A percentile compares a stretch with the other conserved stretches of the same genome.
phyloP scores from a whole-genome alignment of 2,329 filamentous ascomycete species.

The Aspergillus sergii region DNA sequence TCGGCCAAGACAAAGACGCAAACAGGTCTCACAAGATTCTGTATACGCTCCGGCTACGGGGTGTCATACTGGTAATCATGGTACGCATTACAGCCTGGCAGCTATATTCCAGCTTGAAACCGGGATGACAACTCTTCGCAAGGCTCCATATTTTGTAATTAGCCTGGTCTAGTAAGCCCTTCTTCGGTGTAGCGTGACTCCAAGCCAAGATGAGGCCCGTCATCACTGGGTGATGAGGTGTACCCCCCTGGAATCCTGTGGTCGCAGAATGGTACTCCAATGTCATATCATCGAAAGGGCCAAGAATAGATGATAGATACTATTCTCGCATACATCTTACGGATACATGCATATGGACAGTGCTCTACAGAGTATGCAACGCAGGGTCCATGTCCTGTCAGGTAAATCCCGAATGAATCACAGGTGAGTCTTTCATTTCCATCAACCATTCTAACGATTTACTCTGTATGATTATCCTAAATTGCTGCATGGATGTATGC shows the following conservation, averaged over 20 bases:
- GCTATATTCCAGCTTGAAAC: not conserved
- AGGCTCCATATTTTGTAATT: not conserved
- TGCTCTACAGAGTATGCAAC: not conserved
- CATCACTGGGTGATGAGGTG: not conserved
- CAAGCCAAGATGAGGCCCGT: not conserved
- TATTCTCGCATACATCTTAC: too few species aligned
- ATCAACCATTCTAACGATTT: too few species aligned
- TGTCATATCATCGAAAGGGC: too few species aligned
- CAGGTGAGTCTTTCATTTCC: not conserved
- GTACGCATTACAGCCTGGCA: not conserved
- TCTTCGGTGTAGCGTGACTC: not conserved
- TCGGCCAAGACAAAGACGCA: not conserved
- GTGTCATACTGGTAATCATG: not conserved
- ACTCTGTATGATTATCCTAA: not conserved
- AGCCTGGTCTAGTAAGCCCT: not conserved
- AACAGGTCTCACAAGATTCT: not conserved
- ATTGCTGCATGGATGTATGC: not conserved
- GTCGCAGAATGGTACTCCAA: too few species aligned
- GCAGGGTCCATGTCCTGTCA: too few species aligned
- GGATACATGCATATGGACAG: too few species aligned
- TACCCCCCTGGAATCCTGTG: not conserved
- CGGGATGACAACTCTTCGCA: not conserved
- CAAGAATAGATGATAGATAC: too few species aligned
- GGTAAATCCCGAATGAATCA: not conserved
- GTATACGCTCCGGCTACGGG: not conserved